Evolutionary conservation across 805 yeast species (phyloP), one percentile per base, ranked within the genome.

Genomic region (Clavispora santaluciae): DNA sequence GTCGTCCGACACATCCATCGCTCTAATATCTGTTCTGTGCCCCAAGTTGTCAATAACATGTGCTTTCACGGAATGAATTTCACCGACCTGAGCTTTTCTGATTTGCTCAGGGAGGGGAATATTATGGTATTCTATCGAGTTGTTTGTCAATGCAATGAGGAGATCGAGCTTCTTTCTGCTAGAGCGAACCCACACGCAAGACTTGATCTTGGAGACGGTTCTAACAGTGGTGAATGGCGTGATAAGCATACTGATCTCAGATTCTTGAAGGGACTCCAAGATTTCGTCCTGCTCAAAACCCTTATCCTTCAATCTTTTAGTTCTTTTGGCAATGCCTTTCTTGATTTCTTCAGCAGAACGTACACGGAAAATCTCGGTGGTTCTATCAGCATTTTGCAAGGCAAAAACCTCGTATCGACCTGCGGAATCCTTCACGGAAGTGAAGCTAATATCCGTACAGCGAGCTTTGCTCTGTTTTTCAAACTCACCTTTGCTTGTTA

Each of bases 11-110:
- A 93, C 71, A 50, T 88, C 90, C 56, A 87, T 68, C 4, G 95
- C 75, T 53, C 99, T 75, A 21, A 91, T 74, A 61, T 93, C 99
- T 2, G 88, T 79, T 58, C 97, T 78, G 61, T 90, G 97, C 16
- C 99, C 99, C 39, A 77, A 74, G 31, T 79, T 62, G 37, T 89
- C 96, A 17, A 93, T 70, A 2, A 81, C 62, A 52, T 76, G 76
- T 33, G 71, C 64, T 48, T 75, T 80, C 3, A 59, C 63, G 1
- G 81, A 62, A 4, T 66, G 54, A 8, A 73, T 52, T 17, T 73
- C 76, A 26, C 66, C 66, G 9, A 63, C 57, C 21, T 54, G 53
- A 26, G 73, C 71, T 45, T 82, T 83, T 45, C 75, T 75, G 39
- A 64, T 35, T 26, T 72, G 70, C 40, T 83, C 86, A 6, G 86